Conservation (phyloP, 305 asterid genomes). For the Plantago lanceolata region DNA sequence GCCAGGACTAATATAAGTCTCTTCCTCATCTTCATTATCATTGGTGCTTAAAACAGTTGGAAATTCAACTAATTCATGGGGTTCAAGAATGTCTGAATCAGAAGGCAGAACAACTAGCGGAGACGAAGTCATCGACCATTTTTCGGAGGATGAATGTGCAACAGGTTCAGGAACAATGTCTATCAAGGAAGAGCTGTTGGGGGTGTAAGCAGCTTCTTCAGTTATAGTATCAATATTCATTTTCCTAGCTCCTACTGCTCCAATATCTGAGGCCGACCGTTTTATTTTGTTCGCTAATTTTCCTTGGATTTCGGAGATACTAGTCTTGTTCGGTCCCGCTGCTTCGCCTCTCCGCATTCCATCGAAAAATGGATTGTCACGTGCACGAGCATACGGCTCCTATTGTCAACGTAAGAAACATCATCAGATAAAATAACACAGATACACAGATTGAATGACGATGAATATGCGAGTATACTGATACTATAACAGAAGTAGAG, state of each 20-base stretch:
- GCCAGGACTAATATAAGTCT: constrained; percentile 18
- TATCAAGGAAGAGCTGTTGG: constrained; percentile 32
- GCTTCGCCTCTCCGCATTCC: constrained; percentile 75
- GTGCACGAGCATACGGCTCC: constrained; percentile 54
- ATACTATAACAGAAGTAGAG: constrained; percentile 1
- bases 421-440: not conserved
- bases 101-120: constrained; percentile 31
- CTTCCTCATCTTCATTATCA: constrained; percentile 34
- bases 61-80: constrained; percentile 27
- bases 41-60: constrained; percentile 28
- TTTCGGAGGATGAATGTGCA: constrained; percentile 50
- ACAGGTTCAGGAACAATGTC: constrained; percentile 52
- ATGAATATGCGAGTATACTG: not conserved
- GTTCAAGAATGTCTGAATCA: constrained; percentile 27
- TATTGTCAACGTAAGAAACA: constrained; percentile 13
- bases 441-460: not conserved
- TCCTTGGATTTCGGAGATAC: constrained; percentile 34
- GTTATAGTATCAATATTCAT: constrained; percentile 15
- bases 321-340: constrained; percentile 32
- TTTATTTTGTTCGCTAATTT: constrained; percentile 26
- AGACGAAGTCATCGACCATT: constrained; percentile 55
- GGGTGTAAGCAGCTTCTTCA: constrained; percentile 34
- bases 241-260: constrained; percentile 36
- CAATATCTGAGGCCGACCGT: constrained; percentile 52
- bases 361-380: constrained; percentile 57